Percentiles rank a stretch among this genome's conserved stretches.
phyloP scores from a whole-genome alignment of 495 filamentous ascomycete genomes.

The Clavariopsis aquatica region DNA sequence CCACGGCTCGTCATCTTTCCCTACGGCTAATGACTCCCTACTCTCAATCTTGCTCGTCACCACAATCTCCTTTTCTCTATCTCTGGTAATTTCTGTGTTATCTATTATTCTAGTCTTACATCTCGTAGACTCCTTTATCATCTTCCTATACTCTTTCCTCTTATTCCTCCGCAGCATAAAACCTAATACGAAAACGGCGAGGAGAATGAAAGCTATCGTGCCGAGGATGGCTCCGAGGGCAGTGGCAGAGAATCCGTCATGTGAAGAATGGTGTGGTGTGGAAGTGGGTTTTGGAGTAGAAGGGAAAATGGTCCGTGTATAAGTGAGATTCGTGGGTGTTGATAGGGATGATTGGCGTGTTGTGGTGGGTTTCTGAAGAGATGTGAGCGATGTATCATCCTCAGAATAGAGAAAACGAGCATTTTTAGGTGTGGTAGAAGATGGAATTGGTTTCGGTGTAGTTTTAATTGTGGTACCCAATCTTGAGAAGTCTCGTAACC shows the following conservation, averaged over 20 bases:
- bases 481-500: not conserved
- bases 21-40: not conserved
- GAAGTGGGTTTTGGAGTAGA: not conserved
- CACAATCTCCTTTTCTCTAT: not conserved
- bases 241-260: not conserved
- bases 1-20: no score
- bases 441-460: not conserved
- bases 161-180: slow-evolving; percentile 1
- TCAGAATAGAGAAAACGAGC: not conserved
- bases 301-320: not conserved
- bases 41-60: not conserved
- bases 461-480: not conserved
- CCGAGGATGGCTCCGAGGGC: slow-evolving; percentile 4
- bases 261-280: not conserved
- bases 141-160: slow-evolving; percentile 5
- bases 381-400: not conserved
- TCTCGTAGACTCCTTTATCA: not conserved
- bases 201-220: not conserved
- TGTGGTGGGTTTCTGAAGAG: not conserved
- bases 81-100: no score
- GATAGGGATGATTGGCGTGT: not conserved
- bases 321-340: not conserved
- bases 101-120: not conserved
- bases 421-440: not conserved
- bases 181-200: not conserved